These are phyloP conservation scores for Dillenia turbinata DNA, from an alignment of 164 flowering plant species.

Conservation along the genomic window DNA sequence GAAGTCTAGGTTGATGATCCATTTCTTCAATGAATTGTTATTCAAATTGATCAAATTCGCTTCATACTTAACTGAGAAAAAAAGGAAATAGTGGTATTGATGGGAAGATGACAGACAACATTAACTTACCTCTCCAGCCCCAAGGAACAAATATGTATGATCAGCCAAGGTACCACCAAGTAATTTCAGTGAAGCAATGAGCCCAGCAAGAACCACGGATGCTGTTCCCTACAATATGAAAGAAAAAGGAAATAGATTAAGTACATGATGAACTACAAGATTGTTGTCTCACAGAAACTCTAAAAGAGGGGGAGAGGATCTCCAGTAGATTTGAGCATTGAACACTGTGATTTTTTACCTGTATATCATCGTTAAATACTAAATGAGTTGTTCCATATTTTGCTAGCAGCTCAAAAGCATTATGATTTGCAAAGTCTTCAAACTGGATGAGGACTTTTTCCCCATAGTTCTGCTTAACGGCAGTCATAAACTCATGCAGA, in stretches of 20 bases:
- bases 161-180: conserved; percentile 63
- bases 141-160: conserved; percentile 87
- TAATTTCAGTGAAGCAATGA: conserved; percentile 62
- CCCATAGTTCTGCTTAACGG: conserved; percentile 85
- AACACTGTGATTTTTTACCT: conserved; percentile 36
- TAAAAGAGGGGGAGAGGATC: neutral
- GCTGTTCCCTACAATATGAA: conserved; percentile 73
- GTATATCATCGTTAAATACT: conserved; percentile 93
- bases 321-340: neutral
- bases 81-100: neutral
- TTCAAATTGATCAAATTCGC: too few species aligned
- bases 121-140: conserved; percentile 83
- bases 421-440: conserved; percentile 95
- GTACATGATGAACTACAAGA: neutral
- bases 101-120: neutral
- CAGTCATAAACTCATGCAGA: conserved; percentile 78
- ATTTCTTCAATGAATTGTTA: too few species aligned
- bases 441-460: conserved; percentile 90
- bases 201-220: conserved; percentile 88
- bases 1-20: too few species aligned
- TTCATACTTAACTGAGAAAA: neutral
- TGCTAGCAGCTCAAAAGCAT: conserved; percentile 73
- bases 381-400: conserved; percentile 70
- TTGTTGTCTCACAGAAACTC: neutral
- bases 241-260: conserved; percentile 1